Conservation (phyloP, 2,329 filamentous ascomycete species). For the Pseudogymnoascus sp. region DNA sequence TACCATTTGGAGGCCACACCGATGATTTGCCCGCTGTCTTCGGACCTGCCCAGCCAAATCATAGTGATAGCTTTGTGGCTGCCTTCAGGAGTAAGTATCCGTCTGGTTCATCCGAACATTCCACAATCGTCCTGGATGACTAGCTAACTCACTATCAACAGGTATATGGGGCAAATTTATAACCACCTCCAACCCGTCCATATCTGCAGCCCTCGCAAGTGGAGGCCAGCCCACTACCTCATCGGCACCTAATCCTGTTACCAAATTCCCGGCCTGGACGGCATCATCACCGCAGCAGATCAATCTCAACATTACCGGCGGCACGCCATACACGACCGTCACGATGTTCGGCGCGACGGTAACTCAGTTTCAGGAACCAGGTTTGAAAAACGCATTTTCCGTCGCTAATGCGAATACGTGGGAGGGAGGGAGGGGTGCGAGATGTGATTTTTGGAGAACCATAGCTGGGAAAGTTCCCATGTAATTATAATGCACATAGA, state of each 20-base stretch:
- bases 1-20: conserved; percentile 31
- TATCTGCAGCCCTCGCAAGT: conserved; percentile 13
- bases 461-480: conserved; percentile 15
- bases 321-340: not conserved
- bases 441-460: conserved; percentile 18
- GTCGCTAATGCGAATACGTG: conserved; percentile 16
- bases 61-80: conserved; percentile 11
- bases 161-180: conserved; percentile 18
- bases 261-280: conserved; percentile 13
- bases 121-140: not conserved
- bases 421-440: conserved; percentile 17
- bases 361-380: conserved; percentile 16
- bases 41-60: conserved; percentile 9
- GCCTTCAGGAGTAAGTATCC: conserved; percentile 13
- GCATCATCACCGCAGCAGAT: conserved; percentile 8
- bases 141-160: not conserved
- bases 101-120: not conserved
- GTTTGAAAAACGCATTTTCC: conserved; percentile 15
- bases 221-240: conserved; percentile 11
- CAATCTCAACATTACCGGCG: conserved; percentile 19
- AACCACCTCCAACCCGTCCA: conserved; percentile 12
- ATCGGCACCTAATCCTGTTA: conserved; percentile 2
- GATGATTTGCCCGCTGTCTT: conserved; percentile 30
- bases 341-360: conserved; percentile 13
- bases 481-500: not conserved